Conservation (phyloP, 2,329 filamentous ascomycete genomes). For the Ascochyta rabiei region DNA sequence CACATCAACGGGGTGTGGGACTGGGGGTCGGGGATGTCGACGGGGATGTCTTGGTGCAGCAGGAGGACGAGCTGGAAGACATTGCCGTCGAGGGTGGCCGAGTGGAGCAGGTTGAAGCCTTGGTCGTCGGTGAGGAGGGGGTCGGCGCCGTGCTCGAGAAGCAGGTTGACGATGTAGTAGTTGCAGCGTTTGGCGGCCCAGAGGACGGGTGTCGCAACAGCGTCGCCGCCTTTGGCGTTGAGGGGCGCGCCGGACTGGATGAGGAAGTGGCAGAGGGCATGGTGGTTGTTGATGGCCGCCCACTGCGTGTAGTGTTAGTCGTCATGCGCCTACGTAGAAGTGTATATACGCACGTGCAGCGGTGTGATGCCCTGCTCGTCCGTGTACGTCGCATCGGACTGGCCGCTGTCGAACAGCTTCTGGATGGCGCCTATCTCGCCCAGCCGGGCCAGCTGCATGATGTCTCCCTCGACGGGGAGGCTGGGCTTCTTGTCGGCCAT, state of each 20-base stretch:
- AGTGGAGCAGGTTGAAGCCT: slow-evolving; percentile 97
- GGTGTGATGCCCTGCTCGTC: slow-evolving; percentile 96
- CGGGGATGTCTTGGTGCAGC: slow-evolving; percentile 91
- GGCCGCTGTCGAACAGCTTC: slow-evolving; percentile 83
- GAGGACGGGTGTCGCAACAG: slow-evolving; percentile 88
- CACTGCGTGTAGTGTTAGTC: slow-evolving; percentile 64
- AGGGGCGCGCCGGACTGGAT: slow-evolving; percentile 86
- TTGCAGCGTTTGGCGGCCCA: slow-evolving; percentile 97
- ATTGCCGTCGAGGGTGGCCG: slow-evolving; percentile 96
- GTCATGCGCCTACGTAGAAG: not conserved
- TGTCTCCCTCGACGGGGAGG: slow-evolving; percentile 71
- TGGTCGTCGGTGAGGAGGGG: slow-evolving; percentile 90
- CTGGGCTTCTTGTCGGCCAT: slow-evolving; percentile 44
- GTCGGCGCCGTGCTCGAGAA: slow-evolving; percentile 90
- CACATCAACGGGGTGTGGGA: slow-evolving; percentile 97
- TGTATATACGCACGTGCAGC: slow-evolving; percentile 71
- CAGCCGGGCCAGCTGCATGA: slow-evolving; percentile 92
- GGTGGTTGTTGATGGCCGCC: slow-evolving; percentile 99
- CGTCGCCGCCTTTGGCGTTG: slow-evolving; percentile 95
- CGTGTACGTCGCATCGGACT: slow-evolving; percentile 79
- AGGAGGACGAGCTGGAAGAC: slow-evolving; percentile 87
- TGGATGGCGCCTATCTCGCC: slow-evolving; percentile 88
- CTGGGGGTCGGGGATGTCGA: slow-evolving; percentile 87
- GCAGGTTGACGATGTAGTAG: slow-evolving; percentile 93
- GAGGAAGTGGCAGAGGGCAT: slow-evolving; percentile 94